phyloP scores from a whole-genome alignment of 2,329 filamentous ascomycete genomes.

The Coniochaeta ligniaria region DNA sequence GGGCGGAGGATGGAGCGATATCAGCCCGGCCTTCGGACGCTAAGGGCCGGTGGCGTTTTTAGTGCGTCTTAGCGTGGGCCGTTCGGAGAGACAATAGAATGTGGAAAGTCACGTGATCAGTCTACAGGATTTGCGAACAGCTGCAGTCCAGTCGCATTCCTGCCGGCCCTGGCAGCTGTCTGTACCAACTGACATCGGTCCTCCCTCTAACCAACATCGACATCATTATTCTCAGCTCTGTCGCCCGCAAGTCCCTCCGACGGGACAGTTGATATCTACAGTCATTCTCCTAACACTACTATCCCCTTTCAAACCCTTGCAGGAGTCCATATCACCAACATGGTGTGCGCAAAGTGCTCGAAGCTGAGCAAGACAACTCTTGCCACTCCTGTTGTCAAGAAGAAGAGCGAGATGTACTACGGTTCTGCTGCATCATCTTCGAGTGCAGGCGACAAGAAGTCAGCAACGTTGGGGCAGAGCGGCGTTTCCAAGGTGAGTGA shows the following conservation, averaged over 20 bases:
- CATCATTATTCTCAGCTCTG: not conserved
- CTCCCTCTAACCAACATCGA: not conserved
- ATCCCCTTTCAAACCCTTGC: too few relatives aligned
- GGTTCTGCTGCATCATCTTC: constrained; percentile 45
- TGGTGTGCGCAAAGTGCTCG: constrained; percentile 61
- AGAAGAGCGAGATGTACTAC: constrained; percentile 60
- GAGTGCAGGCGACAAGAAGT: constrained; percentile 30
- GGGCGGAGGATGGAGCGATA: too few relatives aligned
- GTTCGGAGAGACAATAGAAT: too few relatives aligned
- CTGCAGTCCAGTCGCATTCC: not conserved
- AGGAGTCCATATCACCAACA: constrained; percentile 19
- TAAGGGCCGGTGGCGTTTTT: too few relatives aligned
- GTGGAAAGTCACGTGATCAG: not conserved
- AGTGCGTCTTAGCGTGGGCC: too few relatives aligned
- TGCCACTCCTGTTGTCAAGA: constrained; percentile 58
- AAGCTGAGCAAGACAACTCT: constrained; percentile 55
- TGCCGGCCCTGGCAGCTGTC: not conserved
- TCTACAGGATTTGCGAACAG: too few relatives aligned
- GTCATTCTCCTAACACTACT: not conserved
- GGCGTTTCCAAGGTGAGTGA: constrained; percentile 49
- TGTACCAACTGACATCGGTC: not conserved
- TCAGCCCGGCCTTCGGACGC: too few relatives aligned
- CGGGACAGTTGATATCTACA: not conserved
- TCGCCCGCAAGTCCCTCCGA: not conserved
- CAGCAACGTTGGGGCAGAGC: constrained; percentile 48